Evolutionary conservation across 768 basidiomycete genomes (phyloP).

Genomic region (Lactarius trivialis): DNA sequence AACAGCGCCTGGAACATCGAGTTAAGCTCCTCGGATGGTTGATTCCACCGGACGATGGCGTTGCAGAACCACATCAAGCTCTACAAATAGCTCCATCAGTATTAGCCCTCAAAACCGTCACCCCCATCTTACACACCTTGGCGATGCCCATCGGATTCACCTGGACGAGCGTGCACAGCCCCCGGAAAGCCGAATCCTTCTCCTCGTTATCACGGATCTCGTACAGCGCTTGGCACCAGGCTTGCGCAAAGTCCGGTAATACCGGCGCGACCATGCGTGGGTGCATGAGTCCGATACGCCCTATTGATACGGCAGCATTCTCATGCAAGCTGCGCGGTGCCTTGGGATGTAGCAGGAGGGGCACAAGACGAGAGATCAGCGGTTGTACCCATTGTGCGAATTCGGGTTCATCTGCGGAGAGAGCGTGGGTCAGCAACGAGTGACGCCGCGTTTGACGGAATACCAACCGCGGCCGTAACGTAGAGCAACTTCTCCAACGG

Average conservation of each 20-base stretch:
- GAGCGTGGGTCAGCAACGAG: slow-evolving; percentile 1
- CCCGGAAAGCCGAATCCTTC: slow-evolving; percentile 98
- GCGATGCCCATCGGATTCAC: slow-evolving; percentile 90
- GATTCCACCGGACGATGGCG: slow-evolving; percentile 91
- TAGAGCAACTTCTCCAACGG: slow-evolving; percentile 95
- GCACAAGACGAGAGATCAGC: slow-evolving; percentile 82
- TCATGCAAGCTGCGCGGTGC: slow-evolving; percentile 92
- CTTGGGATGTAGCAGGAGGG: slow-evolving; percentile 87
- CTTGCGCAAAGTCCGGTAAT: slow-evolving; percentile 82
- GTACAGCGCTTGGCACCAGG: slow-evolving; percentile 95
- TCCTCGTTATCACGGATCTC: slow-evolving; percentile 99
- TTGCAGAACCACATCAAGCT: slow-evolving; percentile 97
- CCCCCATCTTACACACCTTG: slow-evolving; percentile 50
- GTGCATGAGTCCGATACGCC: slow-evolving; percentile 90
- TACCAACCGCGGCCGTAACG: slow-evolving; percentile 74
- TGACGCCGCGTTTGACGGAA: not conserved
- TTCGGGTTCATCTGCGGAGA: slow-evolving; percentile 59
- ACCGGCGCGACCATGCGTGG: slow-evolving; percentile 85
- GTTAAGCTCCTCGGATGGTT: slow-evolving; percentile 86
- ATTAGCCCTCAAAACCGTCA: not conserved
- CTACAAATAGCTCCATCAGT: slow-evolving; percentile 42
- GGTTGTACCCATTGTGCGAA: slow-evolving; percentile 90
- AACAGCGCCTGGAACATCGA: slow-evolving; percentile 90
- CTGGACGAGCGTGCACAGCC: slow-evolving; percentile 92
- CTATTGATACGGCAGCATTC: slow-evolving; percentile 98